phyloP scores from a whole-genome alignment of 2,329 filamentous ascomycete species.

The Dactylellina leptospora region DNA sequence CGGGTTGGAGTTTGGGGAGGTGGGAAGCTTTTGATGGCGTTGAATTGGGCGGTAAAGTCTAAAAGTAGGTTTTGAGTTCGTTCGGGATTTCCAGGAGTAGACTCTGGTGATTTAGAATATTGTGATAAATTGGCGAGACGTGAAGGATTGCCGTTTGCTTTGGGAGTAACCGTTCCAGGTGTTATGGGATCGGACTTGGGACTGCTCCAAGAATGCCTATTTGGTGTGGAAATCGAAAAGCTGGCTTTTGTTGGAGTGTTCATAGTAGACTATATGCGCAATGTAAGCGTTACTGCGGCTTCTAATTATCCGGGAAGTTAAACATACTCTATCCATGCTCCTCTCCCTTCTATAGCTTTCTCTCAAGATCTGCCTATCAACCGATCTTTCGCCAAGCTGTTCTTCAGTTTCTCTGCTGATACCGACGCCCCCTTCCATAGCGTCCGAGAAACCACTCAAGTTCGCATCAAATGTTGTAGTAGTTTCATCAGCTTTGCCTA shows the following conservation, averaged over 20 bases:
- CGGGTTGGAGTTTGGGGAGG: slow-evolving; percentile 65
- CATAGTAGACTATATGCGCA: slow-evolving; percentile 28
- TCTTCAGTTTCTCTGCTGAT: slow-evolving; percentile 48
- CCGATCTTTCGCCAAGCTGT: slow-evolving; percentile 35
- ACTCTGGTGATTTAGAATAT: slow-evolving; percentile 61
- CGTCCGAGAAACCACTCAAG: slow-evolving; percentile 48
- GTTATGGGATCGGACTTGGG: slow-evolving; percentile 40
- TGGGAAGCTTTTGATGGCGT: slow-evolving; percentile 61
- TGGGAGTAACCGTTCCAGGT: slow-evolving; percentile 41
- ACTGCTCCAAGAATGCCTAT: slow-evolving; percentile 45
- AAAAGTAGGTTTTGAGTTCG: slow-evolving; percentile 78
- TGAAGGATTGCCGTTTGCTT: slow-evolving; percentile 24
- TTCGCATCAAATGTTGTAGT: slow-evolving; percentile 39
- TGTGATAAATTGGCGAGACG: slow-evolving; percentile 55
- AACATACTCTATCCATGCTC: slow-evolving; percentile 37
- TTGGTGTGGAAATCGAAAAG: slow-evolving; percentile 38
- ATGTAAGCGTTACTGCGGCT: background rate
- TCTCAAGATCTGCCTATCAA: slow-evolving; percentile 50
- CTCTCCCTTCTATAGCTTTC: slow-evolving; percentile 49
- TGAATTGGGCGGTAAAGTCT: slow-evolving; percentile 85
- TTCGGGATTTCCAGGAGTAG: slow-evolving; percentile 64
- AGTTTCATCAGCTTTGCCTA: slow-evolving; percentile 16
- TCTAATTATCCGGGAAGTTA: background rate
- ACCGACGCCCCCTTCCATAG: slow-evolving; percentile 31
- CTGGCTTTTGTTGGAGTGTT: slow-evolving; percentile 43